Evolutionary conservation across 2,329 filamentous ascomycete genomes (phyloP), one percentile per base, ranked within the genome.

Genomic region (Microdochium bolleyi): DNA sequence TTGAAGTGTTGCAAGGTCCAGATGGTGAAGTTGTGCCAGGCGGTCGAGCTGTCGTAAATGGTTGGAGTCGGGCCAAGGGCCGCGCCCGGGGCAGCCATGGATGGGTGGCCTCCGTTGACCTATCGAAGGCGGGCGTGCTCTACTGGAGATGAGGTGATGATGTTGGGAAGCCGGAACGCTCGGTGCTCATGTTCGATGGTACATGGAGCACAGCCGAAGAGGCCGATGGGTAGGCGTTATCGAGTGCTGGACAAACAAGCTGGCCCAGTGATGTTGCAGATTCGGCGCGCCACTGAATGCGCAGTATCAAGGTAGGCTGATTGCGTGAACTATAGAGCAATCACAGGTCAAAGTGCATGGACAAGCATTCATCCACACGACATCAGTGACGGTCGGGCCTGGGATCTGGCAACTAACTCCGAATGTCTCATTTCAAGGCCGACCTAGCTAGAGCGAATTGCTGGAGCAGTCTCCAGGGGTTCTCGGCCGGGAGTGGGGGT

Each of bases 1-100:
- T 83, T 82, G 55, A 79, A 74, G 54, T 16, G 24, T 24, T 75
- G 73, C 4, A 65, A 67, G 2, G 76, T 76, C 80, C 81, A 83
- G 52, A 70, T 66, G 21, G 78, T 77, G 59, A 83, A 64, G 59
- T 81, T 80, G 57, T 75, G 71, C 78, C 78, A 82, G 32, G 65
- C 61, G 56, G 67, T 73, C 34, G 69, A 60, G 57, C 74, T 73
- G 54, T 74, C 69, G 52, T 75, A 69, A 25, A 62, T 58, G 51
- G 58, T 64, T 14, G 64, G 58, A 32, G 60, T 54, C 22, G 64
- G 62, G 19, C 58, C 60, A 19, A 64, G 53, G 49, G 59, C 54
- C 55, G 61, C 61, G 56, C 62, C 60, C 55, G 62, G 58, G 52
- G 58, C 62, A 55, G 64, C 64, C 65, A 67, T 67, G 24, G 41